Conservation (phyloP, 2,329 filamentous ascomycete species). For the Colletotrichum eremochloae region DNA sequence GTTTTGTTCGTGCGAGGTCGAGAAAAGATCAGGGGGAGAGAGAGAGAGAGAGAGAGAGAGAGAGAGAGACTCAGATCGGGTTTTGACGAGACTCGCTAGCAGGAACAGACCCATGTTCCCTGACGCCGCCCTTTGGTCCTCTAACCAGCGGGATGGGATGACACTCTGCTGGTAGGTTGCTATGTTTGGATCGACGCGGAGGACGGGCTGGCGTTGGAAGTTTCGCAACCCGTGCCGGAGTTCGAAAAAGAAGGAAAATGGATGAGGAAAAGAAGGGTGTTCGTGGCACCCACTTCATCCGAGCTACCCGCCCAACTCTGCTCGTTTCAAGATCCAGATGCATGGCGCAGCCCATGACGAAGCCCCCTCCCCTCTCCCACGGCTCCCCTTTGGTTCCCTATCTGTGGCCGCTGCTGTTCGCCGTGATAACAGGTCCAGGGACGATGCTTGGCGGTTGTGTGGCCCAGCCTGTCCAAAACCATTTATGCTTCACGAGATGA, state of each 20-base stretch:
- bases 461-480: conserved; percentile 31
- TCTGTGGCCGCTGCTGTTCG: neutral
- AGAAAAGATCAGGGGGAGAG: neutral
- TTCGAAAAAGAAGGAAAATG: neutral
- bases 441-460: conserved; percentile 29
- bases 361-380: neutral
- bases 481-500: conserved; percentile 35
- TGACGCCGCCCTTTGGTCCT: conserved; percentile 1
- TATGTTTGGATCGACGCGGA: conserved; percentile 19
- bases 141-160: conserved; percentile 32
- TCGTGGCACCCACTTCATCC: conserved; percentile 31
- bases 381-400: neutral
- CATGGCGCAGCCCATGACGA: conserved; percentile 38
- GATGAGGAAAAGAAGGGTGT: conserved; percentile 16
- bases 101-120: conserved; percentile 6
- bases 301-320: conserved; percentile 37
- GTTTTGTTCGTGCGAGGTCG: conserved; percentile 28
- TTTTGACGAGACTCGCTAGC: neutral
- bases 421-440: conserved; percentile 5
- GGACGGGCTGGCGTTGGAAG: conserved; percentile 7
- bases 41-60: neutral
- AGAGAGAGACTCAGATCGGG: neutral
- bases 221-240: conserved; percentile 1
- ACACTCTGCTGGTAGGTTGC: conserved; percentile 14
- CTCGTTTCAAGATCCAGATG: conserved; percentile 37